Base-by-base conservation (phyloP, 768 basidiomycete species). In the Cubamyces sp. region DNA sequence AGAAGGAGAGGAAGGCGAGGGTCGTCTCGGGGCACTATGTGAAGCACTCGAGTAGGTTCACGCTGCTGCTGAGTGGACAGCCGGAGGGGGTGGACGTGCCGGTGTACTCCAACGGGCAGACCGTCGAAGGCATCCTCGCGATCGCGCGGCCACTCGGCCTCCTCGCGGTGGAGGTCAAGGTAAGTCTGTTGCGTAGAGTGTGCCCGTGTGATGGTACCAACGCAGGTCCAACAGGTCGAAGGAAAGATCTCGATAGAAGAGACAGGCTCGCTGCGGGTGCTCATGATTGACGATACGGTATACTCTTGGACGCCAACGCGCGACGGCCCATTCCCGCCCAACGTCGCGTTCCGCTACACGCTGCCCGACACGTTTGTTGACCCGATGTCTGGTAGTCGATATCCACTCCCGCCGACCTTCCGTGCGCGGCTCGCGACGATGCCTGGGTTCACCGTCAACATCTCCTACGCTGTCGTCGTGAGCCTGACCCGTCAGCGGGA, bases 181-280 rank as follows among this genome's bases (percentile, higher is more conserved):
- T 70, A 47, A 2, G 42, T n/a, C 23, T 37, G 19, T 16, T 26
- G 19, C 19, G 7, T 26, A 2, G 7, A n/a, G 19, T 53, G 15
- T 45, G 11, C 47, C 19, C 37, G 40, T 26, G 23, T 16, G 5
- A 30, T 5, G 28, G 15, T 21, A n/a, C 19, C 16, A 16, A 14
- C 30, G 25, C 30, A 54, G 18, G 21, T 12, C 15, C 14, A 2
- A 23, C 43, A 75, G 74, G 53, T 74, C 53, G 69, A 71, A 23
- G 74, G 74, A 0, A 43, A 23, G 18, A 64, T 75, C 25, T 66
- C 66, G 53, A 59, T 73, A 19, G 62, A 71, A 43, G 74, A 74
- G 47, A 39, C 67, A 3, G 71, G 69, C 18, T 25, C 60, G 19
- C n/a, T 23, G 15, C 46, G 47, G 19, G 42, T 63, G 16, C 30